Evolutionary conservation across 352 stramenopile species (phyloP), one percentile per base, ranked within the genome.

Genomic region (Phytophthora melonis): DNA sequence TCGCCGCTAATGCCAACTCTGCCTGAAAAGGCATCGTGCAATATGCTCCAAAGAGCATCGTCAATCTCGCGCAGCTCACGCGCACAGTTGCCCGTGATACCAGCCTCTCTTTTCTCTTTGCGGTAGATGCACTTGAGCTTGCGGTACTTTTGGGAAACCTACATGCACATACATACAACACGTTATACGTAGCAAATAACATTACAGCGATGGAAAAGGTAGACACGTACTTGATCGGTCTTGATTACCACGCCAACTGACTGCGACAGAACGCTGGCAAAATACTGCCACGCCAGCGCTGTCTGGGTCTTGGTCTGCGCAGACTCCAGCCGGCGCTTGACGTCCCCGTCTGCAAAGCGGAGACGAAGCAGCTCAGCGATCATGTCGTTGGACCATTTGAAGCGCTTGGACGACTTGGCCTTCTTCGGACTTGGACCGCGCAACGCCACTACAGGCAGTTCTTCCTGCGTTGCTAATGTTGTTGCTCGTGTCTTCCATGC

Each of bases 31-130:
- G 39, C 57, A 30, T 63, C 57, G 39, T 63, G 11, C 10, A 63
- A 57, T 10, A 57, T 57, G 21, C 23, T 57, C 50, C 50, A 57
- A 49, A 90, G 67, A 61, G 75, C 81, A 70, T 90, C 81, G 73
- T 89, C 81, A n/a, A 90, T 68, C 61, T 89, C 71, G 53, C 74
- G 75, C 68, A 87, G 72, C 27, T 88, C 75, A 68, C 88, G 87
- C 68, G 79, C 79, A 67, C 80, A 89, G 65, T 87, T 89, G 64
- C 81, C 86, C 18, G 81, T 89, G 68, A 88, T 25, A 25, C 23
- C 23, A 25, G 23, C 23, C 2, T 2, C n/a, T n/a, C n/a, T 25
- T 25, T 25, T 25, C 23, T 25, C 27, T 32, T 32, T 32, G 27
- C 27, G 27, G 27, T 32, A 32, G 27, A 32, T 32, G 27, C 27